Evolutionary conservation across 73 alveolate genomes (phyloP).

Genomic region (Paraurostyla sp.): DNA sequence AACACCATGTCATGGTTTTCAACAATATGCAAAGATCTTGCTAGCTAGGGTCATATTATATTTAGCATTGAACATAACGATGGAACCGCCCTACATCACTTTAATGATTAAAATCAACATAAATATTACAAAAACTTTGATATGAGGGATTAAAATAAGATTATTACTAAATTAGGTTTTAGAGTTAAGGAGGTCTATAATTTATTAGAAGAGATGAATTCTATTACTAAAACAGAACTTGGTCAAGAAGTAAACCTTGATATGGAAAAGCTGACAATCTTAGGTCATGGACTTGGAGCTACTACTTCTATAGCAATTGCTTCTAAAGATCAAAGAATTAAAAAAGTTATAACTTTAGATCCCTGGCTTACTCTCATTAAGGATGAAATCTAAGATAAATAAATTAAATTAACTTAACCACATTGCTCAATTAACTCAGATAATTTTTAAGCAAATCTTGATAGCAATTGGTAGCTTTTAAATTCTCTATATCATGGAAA

Average conservation of each 20-base stretch:
- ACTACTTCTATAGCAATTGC: conserved; percentile 38
- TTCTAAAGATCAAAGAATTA: conserved; percentile 24
- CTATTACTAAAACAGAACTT: not conserved
- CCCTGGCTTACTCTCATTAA: conserved; percentile 29
- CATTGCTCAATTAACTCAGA: conserved; percentile 39
- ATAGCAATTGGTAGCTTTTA: not conserved
- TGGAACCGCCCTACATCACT: conserved; percentile 30
- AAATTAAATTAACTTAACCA: not conserved
- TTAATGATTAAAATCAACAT: not conserved
- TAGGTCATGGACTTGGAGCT: conserved; percentile 47
- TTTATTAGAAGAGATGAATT: not conserved
- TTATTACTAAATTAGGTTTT: not conserved
- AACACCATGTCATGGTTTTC: conserved; percentile 32
- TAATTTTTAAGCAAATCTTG: not conserved
- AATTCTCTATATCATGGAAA: not conserved
- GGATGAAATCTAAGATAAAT: not conserved
- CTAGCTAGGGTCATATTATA: conserved; percentile 25
- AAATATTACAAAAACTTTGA: conserved; percentile 26
- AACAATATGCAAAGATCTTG: conserved; percentile 35
- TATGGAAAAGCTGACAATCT: conserved; percentile 6
- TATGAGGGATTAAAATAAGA: conserved; percentile 39
- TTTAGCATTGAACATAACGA: conserved; percentile 32
- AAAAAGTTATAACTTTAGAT: conserved; percentile 13
- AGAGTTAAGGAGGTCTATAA: conserved; percentile 10
- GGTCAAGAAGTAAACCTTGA: conserved; percentile 13